Evolutionary conservation across 169 alveolate genomes (phyloP).

Genomic region (Amoebophrya sp.): DNA sequence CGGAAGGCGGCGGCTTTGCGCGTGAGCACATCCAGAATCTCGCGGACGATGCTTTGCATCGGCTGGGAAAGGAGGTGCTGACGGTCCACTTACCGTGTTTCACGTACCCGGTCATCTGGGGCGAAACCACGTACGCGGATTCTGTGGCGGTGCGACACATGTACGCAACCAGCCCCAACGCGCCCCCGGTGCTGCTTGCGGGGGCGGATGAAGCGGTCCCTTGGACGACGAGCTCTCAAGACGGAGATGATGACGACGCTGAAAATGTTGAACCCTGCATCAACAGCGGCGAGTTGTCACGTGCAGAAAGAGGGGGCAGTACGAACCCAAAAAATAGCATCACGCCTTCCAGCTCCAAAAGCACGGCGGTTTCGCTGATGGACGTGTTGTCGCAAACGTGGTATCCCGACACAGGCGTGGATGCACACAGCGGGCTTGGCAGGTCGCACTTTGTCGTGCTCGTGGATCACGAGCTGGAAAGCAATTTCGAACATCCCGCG

Average conservation of each 20-base stretch:
- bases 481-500: slow-evolving; percentile 5
- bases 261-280: no score
- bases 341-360: no score
- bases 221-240: not conserved
- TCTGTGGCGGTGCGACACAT: not conserved
- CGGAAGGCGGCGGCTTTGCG: not conserved
- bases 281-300: no score
- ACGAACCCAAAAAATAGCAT: no score
- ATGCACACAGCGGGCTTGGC: not conserved
- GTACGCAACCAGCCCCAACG: not conserved
- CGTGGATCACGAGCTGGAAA: slow-evolving; percentile 1
- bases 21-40: slow-evolving; percentile 10
- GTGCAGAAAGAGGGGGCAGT: no score
- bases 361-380: no score
- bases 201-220: not conserved
- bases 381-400: not conserved
- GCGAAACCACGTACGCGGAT: not conserved
- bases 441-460: not conserved
- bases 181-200: not conserved
- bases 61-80: not conserved
- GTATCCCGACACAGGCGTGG: not conserved
- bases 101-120: slow-evolving; percentile 8
- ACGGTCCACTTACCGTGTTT: not conserved
- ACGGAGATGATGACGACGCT: not conserved
- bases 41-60: not conserved